A percentile compares a stretch with the other conserved stretches of the same genome.
These are phyloP conservation scores for Phytophthora cactorum DNA, from an alignment of 352 stramenopile species.

Conservation along the genomic window DNA sequence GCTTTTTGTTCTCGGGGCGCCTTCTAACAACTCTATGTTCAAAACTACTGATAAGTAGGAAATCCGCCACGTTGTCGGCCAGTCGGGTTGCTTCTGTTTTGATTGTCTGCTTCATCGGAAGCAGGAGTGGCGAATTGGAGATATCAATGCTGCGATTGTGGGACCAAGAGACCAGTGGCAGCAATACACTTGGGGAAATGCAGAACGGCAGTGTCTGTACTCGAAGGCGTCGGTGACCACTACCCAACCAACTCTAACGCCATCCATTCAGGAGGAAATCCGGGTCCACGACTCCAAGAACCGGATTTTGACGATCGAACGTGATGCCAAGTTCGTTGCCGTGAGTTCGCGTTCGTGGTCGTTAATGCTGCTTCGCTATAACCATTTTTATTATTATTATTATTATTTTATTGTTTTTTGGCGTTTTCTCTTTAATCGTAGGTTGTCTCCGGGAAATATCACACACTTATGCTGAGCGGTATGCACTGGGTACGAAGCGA, in stretches of 20 bases:
- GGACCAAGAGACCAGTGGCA: conserved; percentile 71
- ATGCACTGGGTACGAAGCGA: neutral
- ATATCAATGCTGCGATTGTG: conserved; percentile 68
- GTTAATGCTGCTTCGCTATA: neutral
- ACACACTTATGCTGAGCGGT: conserved; percentile 79
- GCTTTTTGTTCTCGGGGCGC: neutral
- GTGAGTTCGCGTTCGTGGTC: conserved; percentile 29
- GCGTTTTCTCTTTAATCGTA: conserved; percentile 17
- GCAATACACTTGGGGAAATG: conserved; percentile 69
- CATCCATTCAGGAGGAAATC: conserved; percentile 59
- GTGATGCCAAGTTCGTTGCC: conserved; percentile 71
- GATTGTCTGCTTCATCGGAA: conserved; percentile 75
- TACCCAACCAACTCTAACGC: conserved; percentile 40
- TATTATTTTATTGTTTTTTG: neutral
- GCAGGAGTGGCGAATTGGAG: conserved; percentile 79
- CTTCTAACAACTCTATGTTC: neutral
- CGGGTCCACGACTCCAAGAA: conserved; percentile 47
- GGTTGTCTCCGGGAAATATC: conserved; percentile 77
- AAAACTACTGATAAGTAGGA: conserved; percentile 28
- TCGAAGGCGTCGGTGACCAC: conserved; percentile 10
- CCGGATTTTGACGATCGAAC: conserved; percentile 50
- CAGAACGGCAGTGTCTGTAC: conserved; percentile 56
- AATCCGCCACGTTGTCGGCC: conserved; percentile 57
- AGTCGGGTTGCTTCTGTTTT: conserved; percentile 79
- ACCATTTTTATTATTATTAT: neutral